phyloP scores from a whole-genome alignment of 164 flowering plant genomes.

The Liriodendron chinense region DNA sequence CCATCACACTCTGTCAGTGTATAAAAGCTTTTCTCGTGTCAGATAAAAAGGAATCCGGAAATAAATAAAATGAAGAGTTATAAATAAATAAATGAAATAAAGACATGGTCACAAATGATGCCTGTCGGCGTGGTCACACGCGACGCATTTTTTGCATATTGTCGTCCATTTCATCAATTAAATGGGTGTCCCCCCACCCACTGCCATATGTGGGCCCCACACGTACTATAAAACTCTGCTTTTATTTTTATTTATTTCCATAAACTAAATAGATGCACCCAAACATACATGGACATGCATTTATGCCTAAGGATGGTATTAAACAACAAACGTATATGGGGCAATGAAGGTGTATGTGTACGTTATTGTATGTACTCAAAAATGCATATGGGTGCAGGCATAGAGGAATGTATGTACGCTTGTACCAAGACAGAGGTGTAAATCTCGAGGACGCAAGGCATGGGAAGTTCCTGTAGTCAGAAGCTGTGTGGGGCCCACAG shows the following conservation, averaged over 20 bases:
- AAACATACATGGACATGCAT: neutral
- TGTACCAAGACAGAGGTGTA: too few species aligned
- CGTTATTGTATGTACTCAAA: too few species aligned
- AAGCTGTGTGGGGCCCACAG: too few species aligned
- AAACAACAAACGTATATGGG: neutral
- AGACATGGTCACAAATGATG: neutral
- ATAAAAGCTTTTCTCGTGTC: neutral
- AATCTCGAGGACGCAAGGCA: too few species aligned
- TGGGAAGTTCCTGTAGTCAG: too few species aligned
- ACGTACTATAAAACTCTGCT: neutral
- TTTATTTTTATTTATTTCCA: neutral
- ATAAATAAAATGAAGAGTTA: neutral
- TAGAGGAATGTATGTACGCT: too few species aligned
- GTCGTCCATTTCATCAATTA: neutral
- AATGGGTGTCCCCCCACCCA: constrained; percentile 6
- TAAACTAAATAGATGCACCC: neutral
- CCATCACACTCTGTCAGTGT: neutral
- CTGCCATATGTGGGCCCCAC: neutral
- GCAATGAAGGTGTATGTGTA: too few species aligned
- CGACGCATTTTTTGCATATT: neutral
- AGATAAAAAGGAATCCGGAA: neutral
- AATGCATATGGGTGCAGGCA: too few species aligned
- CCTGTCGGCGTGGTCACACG: neutral
- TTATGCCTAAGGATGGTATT: neutral
- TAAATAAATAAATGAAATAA: too few species aligned